Percentiles rank a stretch among this genome's conserved stretches.
These are phyloP conservation scores for Citrus australasica DNA, from an alignment of 345 rosid species.

Conservation along the genomic window DNA sequence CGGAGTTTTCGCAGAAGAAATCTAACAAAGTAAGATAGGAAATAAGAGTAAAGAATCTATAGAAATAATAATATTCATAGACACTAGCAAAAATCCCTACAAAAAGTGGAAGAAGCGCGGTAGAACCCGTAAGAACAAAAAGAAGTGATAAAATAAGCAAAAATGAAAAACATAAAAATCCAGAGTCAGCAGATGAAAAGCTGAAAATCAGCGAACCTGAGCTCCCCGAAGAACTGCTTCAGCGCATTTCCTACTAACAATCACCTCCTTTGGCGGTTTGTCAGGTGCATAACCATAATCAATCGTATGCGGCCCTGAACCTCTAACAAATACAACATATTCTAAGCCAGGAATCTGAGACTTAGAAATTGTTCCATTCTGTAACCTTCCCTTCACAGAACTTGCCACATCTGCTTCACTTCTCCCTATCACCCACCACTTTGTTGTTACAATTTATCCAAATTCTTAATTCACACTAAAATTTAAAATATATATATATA, in stretches of 20 bases:
- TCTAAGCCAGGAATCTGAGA: slow-evolving; percentile 79
- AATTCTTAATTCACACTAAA: not conserved
- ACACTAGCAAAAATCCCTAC: not conserved
- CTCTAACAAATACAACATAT: slow-evolving; percentile 77
- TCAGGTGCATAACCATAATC: slow-evolving; percentile 52
- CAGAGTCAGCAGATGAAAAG: not conserved
- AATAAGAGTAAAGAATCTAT: too few species aligned
- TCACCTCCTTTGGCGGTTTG: slow-evolving; percentile 74
- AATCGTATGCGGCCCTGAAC: slow-evolving; percentile 80
- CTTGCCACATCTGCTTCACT: not conserved
- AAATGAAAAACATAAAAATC: not conserved
- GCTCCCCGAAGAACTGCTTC: slow-evolving; percentile 99
- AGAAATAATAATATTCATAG: not conserved
- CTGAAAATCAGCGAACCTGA: slow-evolving; percentile 46
- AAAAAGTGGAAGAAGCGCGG: not conserved
- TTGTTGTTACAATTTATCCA: not conserved
- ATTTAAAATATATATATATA: too few species aligned
- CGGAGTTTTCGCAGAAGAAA: not conserved
- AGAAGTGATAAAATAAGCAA: not conserved
- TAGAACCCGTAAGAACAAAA: not conserved
- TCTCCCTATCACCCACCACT: not conserved
- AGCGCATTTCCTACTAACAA: slow-evolving; percentile 97
- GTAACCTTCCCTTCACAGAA: slow-evolving; percentile 16
- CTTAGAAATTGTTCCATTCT: slow-evolving; percentile 36
- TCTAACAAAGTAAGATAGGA: not conserved